These are phyloP conservation scores for Tolypocladium tropicale DNA, from an alignment of 2,329 filamentous ascomycete species.

Conservation along the genomic window DNA sequence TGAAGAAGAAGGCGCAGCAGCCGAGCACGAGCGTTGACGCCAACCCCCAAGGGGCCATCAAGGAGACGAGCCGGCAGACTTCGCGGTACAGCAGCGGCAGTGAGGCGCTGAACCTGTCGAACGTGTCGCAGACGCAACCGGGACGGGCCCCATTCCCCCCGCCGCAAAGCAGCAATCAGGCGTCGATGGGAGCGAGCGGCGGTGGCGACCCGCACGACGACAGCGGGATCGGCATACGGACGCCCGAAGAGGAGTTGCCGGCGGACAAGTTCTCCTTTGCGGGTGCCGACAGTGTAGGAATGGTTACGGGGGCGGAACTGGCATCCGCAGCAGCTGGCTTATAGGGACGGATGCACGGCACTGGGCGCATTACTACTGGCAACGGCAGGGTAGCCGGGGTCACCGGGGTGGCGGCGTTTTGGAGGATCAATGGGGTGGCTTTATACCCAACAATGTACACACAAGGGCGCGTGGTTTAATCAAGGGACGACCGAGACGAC, in stretches of 20 bases:
- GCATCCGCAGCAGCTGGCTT: constrained; percentile 6
- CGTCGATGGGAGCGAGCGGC: constrained; percentile 17
- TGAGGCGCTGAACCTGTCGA: constrained; percentile 34
- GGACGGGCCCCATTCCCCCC: constrained; percentile 40
- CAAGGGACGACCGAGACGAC: constrained; percentile 16
- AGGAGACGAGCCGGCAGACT: constrained; percentile 22
- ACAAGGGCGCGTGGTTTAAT: constrained; percentile 7
- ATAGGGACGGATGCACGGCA: background rate
- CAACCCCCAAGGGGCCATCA: constrained; percentile 23
- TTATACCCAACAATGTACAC: constrained; percentile 5
- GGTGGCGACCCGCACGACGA: constrained; percentile 52
- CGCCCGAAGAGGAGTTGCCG: constrained; percentile 54
- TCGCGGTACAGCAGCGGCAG: constrained; percentile 33
- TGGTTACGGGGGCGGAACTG: constrained; percentile 22
- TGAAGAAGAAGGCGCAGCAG: constrained; percentile 44
- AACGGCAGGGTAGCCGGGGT: background rate
- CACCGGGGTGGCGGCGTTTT: constrained; percentile 6
- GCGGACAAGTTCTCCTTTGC: constrained; percentile 48
- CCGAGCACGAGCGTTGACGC: constrained; percentile 13
- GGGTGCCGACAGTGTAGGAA: constrained; percentile 21
- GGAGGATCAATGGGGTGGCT: background rate
- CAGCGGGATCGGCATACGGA: constrained; percentile 63
- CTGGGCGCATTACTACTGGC: background rate
- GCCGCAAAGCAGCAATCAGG: constrained; percentile 31
- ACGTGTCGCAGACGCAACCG: constrained; percentile 36